Evolutionary conservation across 2,329 filamentous ascomycete species (phyloP).

Genomic region (Parascedosporium putredinis): DNA sequence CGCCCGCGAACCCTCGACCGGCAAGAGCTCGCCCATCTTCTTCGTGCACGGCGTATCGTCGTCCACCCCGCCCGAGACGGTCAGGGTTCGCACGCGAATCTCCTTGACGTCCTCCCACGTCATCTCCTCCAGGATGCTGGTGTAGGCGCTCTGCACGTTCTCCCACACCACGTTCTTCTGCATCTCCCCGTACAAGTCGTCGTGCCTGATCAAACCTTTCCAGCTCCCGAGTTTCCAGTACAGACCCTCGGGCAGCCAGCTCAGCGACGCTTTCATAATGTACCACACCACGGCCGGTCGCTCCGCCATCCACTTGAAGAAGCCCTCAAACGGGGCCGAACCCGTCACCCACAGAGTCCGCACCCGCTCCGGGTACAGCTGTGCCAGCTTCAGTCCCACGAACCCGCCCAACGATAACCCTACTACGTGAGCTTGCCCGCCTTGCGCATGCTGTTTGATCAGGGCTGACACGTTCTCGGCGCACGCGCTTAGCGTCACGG

Average conservation of each 20-base stretch:
- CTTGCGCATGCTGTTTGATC: slow-evolving; percentile 24
- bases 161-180: slow-evolving; percentile 20
- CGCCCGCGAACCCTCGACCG: slow-evolving; percentile 15
- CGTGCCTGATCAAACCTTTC: slow-evolving; percentile 17
- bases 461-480: slow-evolving; percentile 24
- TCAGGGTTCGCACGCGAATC: slow-evolving; percentile 18
- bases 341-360: slow-evolving; percentile 24
- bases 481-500: slow-evolving; percentile 20
- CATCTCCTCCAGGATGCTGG: slow-evolving; percentile 12
- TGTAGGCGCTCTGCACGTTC: slow-evolving; percentile 16
- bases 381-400: slow-evolving; percentile 21
- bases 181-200: slow-evolving; percentile 23
- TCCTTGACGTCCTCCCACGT: slow-evolving; percentile 5
- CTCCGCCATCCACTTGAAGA: slow-evolving; percentile 16
- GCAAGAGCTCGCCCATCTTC: slow-evolving; percentile 18
- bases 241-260: slow-evolving; percentile 18
- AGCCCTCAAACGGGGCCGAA: slow-evolving; percentile 19
- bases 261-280: slow-evolving; percentile 16
- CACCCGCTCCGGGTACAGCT: slow-evolving; percentile 23
- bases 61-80: slow-evolving; percentile 20
- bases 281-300: slow-evolving; percentile 19
- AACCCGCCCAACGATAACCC: slow-evolving; percentile 31
- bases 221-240: slow-evolving; percentile 18
- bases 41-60: slow-evolving; percentile 22
- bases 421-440: slow-evolving; percentile 26